Evolutionary conservation across 768 basidiomycete genomes (phyloP), one percentile per base, ranked within the genome.

Genomic region (Boletus pseudo-olivaceus): DNA sequence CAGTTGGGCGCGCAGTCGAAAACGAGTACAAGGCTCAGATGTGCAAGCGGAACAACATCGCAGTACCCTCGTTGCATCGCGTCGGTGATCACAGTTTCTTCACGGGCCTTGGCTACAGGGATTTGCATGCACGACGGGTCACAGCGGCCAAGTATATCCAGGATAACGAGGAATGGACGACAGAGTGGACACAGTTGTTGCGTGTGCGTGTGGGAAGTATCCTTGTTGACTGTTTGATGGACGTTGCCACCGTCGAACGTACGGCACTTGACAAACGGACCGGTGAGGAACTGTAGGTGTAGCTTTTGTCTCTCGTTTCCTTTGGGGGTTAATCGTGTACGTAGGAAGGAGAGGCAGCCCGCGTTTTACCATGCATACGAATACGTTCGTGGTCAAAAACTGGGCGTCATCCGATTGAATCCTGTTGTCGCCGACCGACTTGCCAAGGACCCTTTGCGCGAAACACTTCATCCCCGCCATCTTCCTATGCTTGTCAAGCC

Each of bases 401-500:
- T 97, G n/a, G 96, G 96, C 29, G 83, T 98, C 20, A 86, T 98
- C 67, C 84, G 84, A 66, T 72, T 96, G 54, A 96, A 98, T 68
- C 84, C 87, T 0, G 83, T 78, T 5, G 87, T 98, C 6, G 75
- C 85, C 4, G 84, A 88, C 14, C 81, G 88, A 3, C 74, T 98
- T 51, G 84, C 90, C 3, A 83, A 82, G 54, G 95, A 98, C 56
- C 77, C 72, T 38, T 64, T 94, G 19, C 73, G 76, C 12, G 79
- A 84, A 49, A 82, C 88, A 0, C 75, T 98, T 17, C 93, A 96
- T 72, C 94, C 96, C 15, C 90, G 94, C 2, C 91, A 96, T 70
- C 78, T 99, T 23, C 96, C 96, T 9, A 99, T 98, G 97, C 79
- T 99, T 7, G 81, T 95, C 26, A 84, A 85, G 57, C 96, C 96